Base-by-base conservation (phyloP, 768 basidiomycete genomes). In the Russula earlei region DNA sequence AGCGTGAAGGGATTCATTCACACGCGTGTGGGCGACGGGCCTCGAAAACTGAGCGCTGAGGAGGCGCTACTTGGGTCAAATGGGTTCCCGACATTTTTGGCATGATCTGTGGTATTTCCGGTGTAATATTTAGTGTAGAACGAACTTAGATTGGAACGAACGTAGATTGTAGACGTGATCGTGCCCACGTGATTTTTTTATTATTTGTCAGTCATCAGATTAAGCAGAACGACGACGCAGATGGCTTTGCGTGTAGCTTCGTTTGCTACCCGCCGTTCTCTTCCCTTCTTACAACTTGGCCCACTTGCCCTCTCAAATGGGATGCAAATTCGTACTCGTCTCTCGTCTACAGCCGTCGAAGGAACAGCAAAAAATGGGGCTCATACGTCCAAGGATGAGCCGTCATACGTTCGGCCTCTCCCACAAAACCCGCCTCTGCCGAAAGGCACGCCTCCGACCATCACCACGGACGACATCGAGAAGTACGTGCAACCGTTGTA, bases 11-110 rank as follows among this genome's bases (percentile, higher is more conserved):
- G 82, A 4, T 76, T 97, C 66, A 97, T 98, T 50, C 92, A 95
- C 70, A 97, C 95, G 9, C 75, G 78, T 43, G 90, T 97, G 8
- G 95, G 95, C 0, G 93, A 92, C 65, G 94, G 95, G 0, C 95
- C 95, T 0, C 77, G 87, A 60, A 79, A 81, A 17, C 69, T 96
- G 34, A 77, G 70, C 31, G 65, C 68, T 0, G 78, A 78, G 48
- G 87, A 90, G 63, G 71, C 81, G 22, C 66, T 99, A 61, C 70
- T 98, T 60, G 79, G 76, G 1, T 64, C 63, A 0, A 74, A 85
- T 52, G 95, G 95, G 4, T 63, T 87, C 43, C 93, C 94, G 0
- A 82, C 77, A 62, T 69, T 69, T 17, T 56, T 79, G 45, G 72
- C 70, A n/a, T 77, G 55, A 60, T 7, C 15, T 41, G 25, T 36